Conservation (phyloP, 345 rosid genomes). For the Anastatica hierochuntica region DNA sequence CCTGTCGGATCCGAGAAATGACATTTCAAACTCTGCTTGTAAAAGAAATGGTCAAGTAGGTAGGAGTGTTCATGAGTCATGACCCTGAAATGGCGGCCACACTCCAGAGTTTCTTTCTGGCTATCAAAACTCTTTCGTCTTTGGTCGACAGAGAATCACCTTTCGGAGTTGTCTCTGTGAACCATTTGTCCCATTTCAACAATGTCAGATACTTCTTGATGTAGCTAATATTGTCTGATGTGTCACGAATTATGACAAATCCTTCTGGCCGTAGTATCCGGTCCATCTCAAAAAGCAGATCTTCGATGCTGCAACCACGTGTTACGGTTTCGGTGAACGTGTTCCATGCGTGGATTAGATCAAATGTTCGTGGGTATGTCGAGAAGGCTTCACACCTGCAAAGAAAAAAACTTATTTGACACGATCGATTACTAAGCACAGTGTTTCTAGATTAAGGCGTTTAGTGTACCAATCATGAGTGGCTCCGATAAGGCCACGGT, state of each 20-base stretch:
- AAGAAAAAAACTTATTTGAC: not conserved
- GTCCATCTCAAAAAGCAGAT: constrained; percentile 83
- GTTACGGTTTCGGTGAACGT: constrained; percentile 53
- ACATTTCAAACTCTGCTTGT: not conserved
- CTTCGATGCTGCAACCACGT: constrained; percentile 61
- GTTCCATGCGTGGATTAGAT: constrained; percentile 88
- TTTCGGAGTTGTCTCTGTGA: constrained; percentile 65
- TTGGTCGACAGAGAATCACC: constrained; percentile 48
- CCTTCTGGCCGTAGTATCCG: constrained; percentile 83
- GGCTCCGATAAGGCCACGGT: constrained; percentile 92
- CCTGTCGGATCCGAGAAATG: not conserved
- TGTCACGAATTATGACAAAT: constrained; percentile 76
- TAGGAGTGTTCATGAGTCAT: no score
- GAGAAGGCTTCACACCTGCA: constrained; percentile 91
- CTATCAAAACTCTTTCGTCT: constrained; percentile 74
- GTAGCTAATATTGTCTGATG: constrained; percentile 42
- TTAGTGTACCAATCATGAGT: constrained; percentile 85
- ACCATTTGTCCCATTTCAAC: constrained; percentile 82
- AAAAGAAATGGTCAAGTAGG: no score
- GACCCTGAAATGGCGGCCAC: constrained; percentile 5
- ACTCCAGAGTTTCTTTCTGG: constrained; percentile 61
- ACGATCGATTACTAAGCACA: not conserved
- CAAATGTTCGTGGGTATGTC: constrained; percentile 87
- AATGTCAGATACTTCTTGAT: constrained; percentile 46
- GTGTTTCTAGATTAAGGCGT: not conserved